phyloP scores from a whole-genome alignment of 306 rosid genomes.

The Boehmeria nivea region DNA sequence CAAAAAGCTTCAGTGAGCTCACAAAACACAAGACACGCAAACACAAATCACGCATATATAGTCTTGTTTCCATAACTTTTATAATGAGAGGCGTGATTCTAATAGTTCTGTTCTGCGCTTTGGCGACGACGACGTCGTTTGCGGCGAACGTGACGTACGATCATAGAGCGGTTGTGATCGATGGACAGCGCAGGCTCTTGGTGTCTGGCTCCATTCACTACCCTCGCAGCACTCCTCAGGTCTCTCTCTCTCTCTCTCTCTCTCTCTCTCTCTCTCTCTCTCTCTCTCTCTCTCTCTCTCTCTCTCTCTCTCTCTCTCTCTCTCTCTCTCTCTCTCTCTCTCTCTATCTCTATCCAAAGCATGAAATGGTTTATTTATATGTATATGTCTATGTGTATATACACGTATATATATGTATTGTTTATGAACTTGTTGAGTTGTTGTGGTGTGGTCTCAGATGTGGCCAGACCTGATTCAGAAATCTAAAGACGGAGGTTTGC shows the following conservation, averaged over 20 bases:
- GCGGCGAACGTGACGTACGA: conserved; percentile 69
- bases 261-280: too few relatives aligned
- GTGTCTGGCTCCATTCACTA: conserved; percentile 93
- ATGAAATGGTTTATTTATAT: not conserved
- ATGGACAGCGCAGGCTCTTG: conserved; percentile 69
- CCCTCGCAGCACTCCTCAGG: conserved; percentile 94
- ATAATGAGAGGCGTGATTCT: conserved; percentile 37
- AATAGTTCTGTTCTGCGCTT: conserved; percentile 33
- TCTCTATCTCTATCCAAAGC: too few relatives aligned
- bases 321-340: too few relatives aligned
- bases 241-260: conserved; percentile 11
- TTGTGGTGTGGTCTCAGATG: conserved; percentile 49
- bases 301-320: too few relatives aligned
- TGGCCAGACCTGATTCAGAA: conserved; percentile 93
- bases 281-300: too few relatives aligned
- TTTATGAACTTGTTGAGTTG: too few relatives aligned
- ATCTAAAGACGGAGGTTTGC: conserved; percentile 90
- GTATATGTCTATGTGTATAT: not conserved
- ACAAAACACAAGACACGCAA: conserved; percentile 9
- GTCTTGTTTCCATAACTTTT: too few relatives aligned
- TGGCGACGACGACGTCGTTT: conserved; percentile 32
- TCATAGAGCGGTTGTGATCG: conserved; percentile 71
- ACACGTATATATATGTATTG: too few relatives aligned
- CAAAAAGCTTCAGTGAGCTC: not conserved
- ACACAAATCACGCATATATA: too few relatives aligned